phyloP scores from a whole-genome alignment of 163 green algal genomes.

The Scenedesmus sp. region DNA sequence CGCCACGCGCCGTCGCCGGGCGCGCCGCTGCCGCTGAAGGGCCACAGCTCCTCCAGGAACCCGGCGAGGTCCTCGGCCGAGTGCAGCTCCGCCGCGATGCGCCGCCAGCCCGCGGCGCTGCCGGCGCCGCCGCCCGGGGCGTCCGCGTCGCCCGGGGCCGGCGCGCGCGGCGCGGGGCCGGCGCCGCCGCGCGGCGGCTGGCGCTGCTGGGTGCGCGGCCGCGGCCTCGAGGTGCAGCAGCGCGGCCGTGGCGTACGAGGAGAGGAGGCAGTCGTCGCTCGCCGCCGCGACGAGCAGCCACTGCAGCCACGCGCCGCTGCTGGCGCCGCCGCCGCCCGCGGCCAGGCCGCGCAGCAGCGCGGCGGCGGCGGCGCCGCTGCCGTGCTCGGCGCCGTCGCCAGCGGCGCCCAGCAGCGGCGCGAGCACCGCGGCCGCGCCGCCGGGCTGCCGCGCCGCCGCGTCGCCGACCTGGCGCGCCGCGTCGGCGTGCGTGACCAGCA shows the following conservation, averaged over 20 bases:
- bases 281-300: slow-evolving; percentile 61
- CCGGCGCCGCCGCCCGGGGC: slow-evolving; percentile 6
- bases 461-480: slow-evolving; percentile 36
- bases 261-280: slow-evolving; percentile 70
- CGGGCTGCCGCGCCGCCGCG: neutral
- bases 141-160: neutral
- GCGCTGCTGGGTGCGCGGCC: slow-evolving; percentile 21
- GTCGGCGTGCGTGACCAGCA: slow-evolving; percentile 56
- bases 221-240: slow-evolving; percentile 73
- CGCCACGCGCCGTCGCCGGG: neutral
- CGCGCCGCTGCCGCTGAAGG: neutral
- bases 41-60: slow-evolving; percentile 40
- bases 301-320: slow-evolving; percentile 52
- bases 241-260: slow-evolving; percentile 66
- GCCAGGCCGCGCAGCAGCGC: neutral
- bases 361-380: neutral
- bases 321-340: slow-evolving; percentile 11
- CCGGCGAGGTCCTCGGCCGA: slow-evolving; percentile 19
- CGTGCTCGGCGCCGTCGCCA: no score
- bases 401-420: neutral
- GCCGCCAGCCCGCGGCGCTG: slow-evolving; percentile 30
- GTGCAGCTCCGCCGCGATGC: neutral
- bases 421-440: slow-evolving; percentile 1
- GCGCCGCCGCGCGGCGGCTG: slow-evolving; percentile 22
- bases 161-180: neutral